Evolutionary conservation across 1,284 basidiomycete genomes (phyloP), one percentile per base, ranked within the genome.

Genomic region (Abortiporus biennis): DNA sequence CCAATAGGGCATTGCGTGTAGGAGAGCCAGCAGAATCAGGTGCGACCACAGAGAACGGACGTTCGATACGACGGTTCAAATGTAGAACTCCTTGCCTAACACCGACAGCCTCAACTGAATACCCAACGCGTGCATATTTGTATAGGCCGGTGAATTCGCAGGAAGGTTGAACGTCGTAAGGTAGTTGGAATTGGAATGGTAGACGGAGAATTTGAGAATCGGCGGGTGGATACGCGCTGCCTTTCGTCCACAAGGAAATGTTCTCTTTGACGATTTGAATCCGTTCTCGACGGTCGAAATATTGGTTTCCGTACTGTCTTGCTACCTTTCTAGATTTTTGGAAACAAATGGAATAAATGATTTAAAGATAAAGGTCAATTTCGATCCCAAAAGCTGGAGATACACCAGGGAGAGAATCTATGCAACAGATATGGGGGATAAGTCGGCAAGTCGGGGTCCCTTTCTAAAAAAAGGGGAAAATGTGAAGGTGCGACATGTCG

Each of bases 111-210:
- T 54, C 47, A 21, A 56, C 13, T 8, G 40, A 29, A 38, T 56
- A 57, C 9, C 39, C 25, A 6, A 57, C 40, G 5, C 35, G 30
- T 8, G 42, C 49, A 6, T 39, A 21, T n/a, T 30, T 35, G 5
- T 24, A 24, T 11, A 25, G 6, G 22, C 38, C 33, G 8, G 25
- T 15, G 40, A 44, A 51, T 19, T 49, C 19, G 43, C 52, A 56
- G 0, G 56, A 57, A 0, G 58, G 56, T 0, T 54, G 55, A 8
- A 54, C 44, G 11, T 42, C 19, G 1, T 34, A 27, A 3, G 53
- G 52, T 1, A 60, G 50, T 2, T 20, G 34, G 36, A 57, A 46
- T 6, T 40, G 38, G 34, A 58, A 60, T 1, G 54, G 58, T 13
- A 57, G 16, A 3, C 38, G 40, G 21, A 58, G 45, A 34, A 46